Base-by-base conservation (phyloP, 352 stramenopile genomes). In the Phytophthora kernoviae region DNA sequence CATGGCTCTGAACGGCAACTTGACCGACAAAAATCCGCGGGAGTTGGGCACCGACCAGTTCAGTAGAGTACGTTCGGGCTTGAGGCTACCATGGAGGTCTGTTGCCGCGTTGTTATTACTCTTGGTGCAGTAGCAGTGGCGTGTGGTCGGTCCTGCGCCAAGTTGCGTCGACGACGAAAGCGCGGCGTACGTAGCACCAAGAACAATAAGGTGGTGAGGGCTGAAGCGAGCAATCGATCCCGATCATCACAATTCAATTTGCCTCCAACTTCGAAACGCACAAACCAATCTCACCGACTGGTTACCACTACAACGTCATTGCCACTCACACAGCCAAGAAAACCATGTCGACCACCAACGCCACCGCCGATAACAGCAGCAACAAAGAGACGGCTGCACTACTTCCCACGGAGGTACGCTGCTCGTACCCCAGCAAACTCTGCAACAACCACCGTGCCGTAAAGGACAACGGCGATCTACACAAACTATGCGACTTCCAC, bases 401-500 rank as follows among this genome's bases (percentile, higher is more conserved):
- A 32, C 63, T 83, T 9, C 75, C 75, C 0, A 62, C 72, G 2
- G 80, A 90, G 24, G 68, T 87, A 18, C 72, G 78, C 33, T 93
- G 84, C 43, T 77, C 78, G 24, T 93, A 93, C 58, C 80, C 78
- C 17, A 89, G 79, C 68, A 88, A 86, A 47, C 67, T 73, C 24
- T 93, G 84, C 72, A 76, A 81, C 47, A 86, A 79, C 60, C 52
- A 70, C 34, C 84, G 84, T 3, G 83, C 72, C 9, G 62, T 90
- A 18, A 93, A 93, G 55, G 74, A 87, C 54, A 84, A 90, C 54
- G 84, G 84, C 0, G 75, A 86, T 21, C 52, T 90, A 22, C 84
- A 93, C 63, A 87, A 82, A 41, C 78, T 93, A 42, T 93, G 84
- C 61, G 79, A 90, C 33, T 79, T 77, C 32, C 83, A 93, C 53